A percentile compares a stretch with the other conserved stretches of the same genome.
These are phyloP conservation scores for Mimosa bimucronata DNA, from an alignment of 306 rosid genomes.

Conservation along the genomic window DNA sequence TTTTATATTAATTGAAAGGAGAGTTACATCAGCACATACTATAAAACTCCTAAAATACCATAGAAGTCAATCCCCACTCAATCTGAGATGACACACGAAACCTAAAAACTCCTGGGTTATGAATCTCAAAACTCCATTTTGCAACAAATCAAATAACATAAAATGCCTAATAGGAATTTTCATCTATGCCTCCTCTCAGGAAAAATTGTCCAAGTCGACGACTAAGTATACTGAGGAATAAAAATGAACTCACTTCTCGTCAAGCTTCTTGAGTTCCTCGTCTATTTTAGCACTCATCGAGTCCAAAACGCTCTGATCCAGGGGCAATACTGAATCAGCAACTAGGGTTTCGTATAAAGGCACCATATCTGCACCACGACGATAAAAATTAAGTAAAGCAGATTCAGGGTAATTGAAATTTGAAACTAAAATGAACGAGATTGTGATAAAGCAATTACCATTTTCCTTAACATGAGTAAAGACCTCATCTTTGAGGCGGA, in stretches of 20 bases:
- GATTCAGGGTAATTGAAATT: not conserved
- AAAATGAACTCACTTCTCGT: constrained; percentile 79
- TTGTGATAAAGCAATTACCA: constrained; percentile 46
- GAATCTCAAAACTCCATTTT: constrained; percentile 19
- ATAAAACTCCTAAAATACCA: not conserved
- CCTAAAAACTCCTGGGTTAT: constrained; percentile 6
- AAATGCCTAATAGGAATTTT: not conserved
- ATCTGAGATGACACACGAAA: not conserved
- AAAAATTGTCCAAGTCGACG: not conserved
- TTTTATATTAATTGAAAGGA: not conserved
- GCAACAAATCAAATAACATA: not conserved
- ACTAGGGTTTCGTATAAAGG: constrained; percentile 86
- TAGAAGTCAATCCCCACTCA: not conserved
- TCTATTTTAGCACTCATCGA: constrained; percentile 79
- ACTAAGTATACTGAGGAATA: not conserved
- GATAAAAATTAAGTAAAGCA: not conserved
- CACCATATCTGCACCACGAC: constrained; percentile 65
- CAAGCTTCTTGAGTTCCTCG: constrained; percentile 79
- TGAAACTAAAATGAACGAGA: not conserved
- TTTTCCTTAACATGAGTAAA: constrained; percentile 70
- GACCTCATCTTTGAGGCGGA: constrained; percentile 78
- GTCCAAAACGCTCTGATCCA: constrained; percentile 74
- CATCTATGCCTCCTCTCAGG: not conserved
- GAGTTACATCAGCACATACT: not conserved
- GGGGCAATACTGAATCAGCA: constrained; percentile 63